Evolutionary conservation across 768 basidiomycete genomes (phyloP), one percentile per base, ranked within the genome.

Genomic region (Rhizopogon rudus): DNA sequence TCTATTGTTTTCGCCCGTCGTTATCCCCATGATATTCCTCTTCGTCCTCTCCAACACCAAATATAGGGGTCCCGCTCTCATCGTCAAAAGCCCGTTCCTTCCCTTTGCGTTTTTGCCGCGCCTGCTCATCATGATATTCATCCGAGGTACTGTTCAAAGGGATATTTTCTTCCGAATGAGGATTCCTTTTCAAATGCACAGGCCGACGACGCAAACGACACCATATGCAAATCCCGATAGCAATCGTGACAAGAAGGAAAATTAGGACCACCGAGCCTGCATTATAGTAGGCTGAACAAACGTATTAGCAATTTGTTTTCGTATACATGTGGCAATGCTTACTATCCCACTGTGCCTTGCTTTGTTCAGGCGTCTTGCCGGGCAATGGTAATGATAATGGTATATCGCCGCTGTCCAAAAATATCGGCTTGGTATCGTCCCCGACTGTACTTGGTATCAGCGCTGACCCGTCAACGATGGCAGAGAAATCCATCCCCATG

Each of bases 311-410:
- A 14, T 44, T 54, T 5, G 16, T 35, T 44, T 44, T 41, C 6
- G 44, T 25, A 35, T 22, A 40, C 29, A 52, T 39, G 49, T 31
- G 53, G 51, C 16, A 43, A 35, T 5, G 6, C 78, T 54, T 60
- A 91, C 92, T 90, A 73, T 94, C 90, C 93, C 93, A 95, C 77
- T 88, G 89, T 3, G 92, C 88, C 64, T 88, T 85, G 53, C 87
- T 84, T 63, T 91, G 84, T 66, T 90, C 81, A 0, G 89, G 81
- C 5, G 86, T 82, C 69, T 88, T 87, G 5, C 74, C 78, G 2
- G 64, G 55, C 6, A 54, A 58, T 20, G 77, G 66, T 20, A 71
- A 65, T 7, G 75, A 72, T 2, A 68, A 65, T 0, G 75, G 63
- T 0, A 75, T 62, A 13, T 70, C 73, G 28, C 71, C 72, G 41